Evolutionary conservation across 2,329 filamentous ascomycete species (phyloP).

Genomic region (Niveomyces coronatus): DNA sequence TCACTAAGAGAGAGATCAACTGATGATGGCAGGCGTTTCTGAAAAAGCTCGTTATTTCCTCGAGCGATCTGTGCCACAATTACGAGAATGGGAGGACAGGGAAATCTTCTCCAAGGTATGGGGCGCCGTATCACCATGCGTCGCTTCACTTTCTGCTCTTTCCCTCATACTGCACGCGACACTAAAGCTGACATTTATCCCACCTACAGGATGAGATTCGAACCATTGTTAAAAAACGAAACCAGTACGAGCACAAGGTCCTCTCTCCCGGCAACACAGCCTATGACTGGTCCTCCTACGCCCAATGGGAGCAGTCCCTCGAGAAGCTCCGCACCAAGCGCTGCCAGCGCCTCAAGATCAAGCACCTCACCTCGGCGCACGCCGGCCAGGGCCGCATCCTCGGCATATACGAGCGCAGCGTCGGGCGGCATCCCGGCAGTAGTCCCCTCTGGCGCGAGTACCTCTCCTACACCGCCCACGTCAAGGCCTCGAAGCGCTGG

Average conservation of each 20-base stretch:
- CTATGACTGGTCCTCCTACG: slow-evolving; percentile 75
- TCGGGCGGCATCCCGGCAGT: slow-evolving; percentile 74
- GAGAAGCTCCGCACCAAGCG: slow-evolving; percentile 75
- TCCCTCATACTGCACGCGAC: too few relatives aligned
- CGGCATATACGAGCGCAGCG: slow-evolving; percentile 78
- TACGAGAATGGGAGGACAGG: slow-evolving; percentile 86
- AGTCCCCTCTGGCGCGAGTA: slow-evolving; percentile 82
- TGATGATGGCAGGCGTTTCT: slow-evolving; percentile 65
- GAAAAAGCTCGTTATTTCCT: slow-evolving; percentile 95
- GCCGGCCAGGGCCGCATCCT: slow-evolving; percentile 76
- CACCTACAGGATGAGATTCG: slow-evolving; percentile 70
- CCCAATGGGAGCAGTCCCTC: slow-evolving; percentile 57
- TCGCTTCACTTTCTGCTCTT: neutral
- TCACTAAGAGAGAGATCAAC: neutral
- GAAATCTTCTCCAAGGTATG: slow-evolving; percentile 73
- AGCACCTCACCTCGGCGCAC: slow-evolving; percentile 52
- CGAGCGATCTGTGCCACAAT: slow-evolving; percentile 82
- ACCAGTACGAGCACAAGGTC: slow-evolving; percentile 85
- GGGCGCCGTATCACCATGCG: neutral
- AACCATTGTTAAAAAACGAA: slow-evolving; percentile 79
- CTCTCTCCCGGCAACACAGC: slow-evolving; percentile 70
- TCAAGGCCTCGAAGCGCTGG: slow-evolving; percentile 56
- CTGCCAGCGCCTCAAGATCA: slow-evolving; percentile 69
- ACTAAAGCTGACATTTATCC: neutral
- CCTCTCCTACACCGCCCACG: slow-evolving; percentile 65